Evolutionary conservation across 768 basidiomycete species (phyloP), one percentile per base, ranked within the genome.

Genomic region (Leccinum barrowsii): DNA sequence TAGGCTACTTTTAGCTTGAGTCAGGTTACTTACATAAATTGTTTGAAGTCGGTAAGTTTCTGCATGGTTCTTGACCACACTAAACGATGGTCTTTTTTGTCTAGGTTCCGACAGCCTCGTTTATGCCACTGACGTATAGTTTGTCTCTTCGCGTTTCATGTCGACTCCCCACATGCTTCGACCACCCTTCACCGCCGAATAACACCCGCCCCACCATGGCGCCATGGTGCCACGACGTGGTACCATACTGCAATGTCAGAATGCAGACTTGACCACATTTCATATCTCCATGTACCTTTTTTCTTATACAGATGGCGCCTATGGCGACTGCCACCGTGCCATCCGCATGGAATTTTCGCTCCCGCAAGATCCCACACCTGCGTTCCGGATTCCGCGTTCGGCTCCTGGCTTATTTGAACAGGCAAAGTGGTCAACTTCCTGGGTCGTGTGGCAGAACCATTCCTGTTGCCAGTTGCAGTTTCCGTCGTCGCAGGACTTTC

Each of bases 81-180:
- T 64, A 60, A 55, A 61, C 58, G 48, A 30, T 53, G 48, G 26
- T 22, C 17, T 22, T 24, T 32, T 37, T 54, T 26, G 44, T 55
- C 59, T 47, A 44, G 47, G 26, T 49, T 59, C 55, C 40, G 51
- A 44, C 51, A 44, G n/a, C 55, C 56, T 54, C 50, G 44, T 48
- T 44, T 57, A 52, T 57, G 50, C 60, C 37, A 54, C 53, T 67
- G 67, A 68, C 60, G 59, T 64, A 67, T 52, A 15, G 13, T 65
- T 59, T 48, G 30, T 54, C 37, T 55, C 52, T 30, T 53, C 26
- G 48, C 35, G 66, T 67, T 67, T 67, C 67, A 67, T 55, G 49
- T 67, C 49, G 57, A 66, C 67, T 54, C 66, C 59, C 67, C 63
- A 67, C 66, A 63, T 46, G 17, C 50, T 54, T 63, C 66, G 66